Base-by-base conservation (phyloP, 2,329 filamentous ascomycete genomes). In the Exserohilum rostratum region DNA sequence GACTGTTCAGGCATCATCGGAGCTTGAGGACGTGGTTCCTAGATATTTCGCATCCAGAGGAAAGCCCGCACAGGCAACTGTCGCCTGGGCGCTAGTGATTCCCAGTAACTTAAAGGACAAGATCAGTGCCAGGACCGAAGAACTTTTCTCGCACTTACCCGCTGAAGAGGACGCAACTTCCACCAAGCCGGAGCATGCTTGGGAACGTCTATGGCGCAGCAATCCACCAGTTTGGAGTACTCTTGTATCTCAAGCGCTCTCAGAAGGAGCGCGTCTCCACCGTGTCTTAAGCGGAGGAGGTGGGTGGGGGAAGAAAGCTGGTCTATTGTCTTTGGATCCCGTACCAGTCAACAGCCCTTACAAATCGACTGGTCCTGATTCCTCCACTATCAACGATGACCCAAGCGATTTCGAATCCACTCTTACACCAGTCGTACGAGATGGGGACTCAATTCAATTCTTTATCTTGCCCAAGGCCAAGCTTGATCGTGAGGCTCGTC, bases 281-380 rank as follows among this genome's bases (percentile, higher is more conserved):
- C 76, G 76, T 48, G 74, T 79, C 82, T 84, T 93, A 59, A 92
- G 90, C 66, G 91, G 91, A 4, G 91, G 91, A 40, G 91, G 91
- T 37, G 91, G 91, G 17, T 96, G 91, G 91, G 91, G 91, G 13
- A 80, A 84, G 51, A 95, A 93, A 71, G 86, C 89, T 65, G 91
- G 91, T 0, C 78, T 96, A 0, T 77, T 96, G 3, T 91, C 90
- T 5, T 80, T 96, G 3, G 90, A 95, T 67, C 90, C 91, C 2
- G 57, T 64, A 22, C 54, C 67, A 9, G 37, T 39, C 7, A 60
- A 38, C 22, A 39, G 53, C 22, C 30, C 55, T 6, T n/a, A 29
- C 11, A n/a, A 47, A 2, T 31, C 46, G n/a, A 46, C 17, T 3
- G 34, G 22, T 10, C 22, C 25, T 12, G 58, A 59, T 18, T 11